Conservation (phyloP, 1,284 basidiomycete species). For the Cystobasidium pallidum region DNA sequence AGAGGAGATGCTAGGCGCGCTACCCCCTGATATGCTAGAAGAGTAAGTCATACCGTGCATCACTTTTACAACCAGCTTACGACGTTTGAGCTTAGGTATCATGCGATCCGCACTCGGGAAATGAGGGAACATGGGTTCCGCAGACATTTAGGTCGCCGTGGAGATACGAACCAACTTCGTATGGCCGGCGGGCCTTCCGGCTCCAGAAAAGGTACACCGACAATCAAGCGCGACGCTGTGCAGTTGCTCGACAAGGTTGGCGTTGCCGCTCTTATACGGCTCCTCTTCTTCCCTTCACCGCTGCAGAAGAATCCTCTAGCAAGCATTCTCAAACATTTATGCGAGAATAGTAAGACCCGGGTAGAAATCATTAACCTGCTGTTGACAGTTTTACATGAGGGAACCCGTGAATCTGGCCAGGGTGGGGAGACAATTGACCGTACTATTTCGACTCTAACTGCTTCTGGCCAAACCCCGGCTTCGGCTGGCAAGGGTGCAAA, state of each 20-base stretch:
- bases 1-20: constrained; percentile 69
- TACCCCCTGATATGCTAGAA: constrained; percentile 80
- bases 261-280: constrained; percentile 83
- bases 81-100: constrained; percentile 30
- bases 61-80: not conserved
- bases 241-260: constrained; percentile 90
- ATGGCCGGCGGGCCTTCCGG: not conserved
- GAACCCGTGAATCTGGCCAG: constrained; percentile 84
- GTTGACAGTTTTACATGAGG: constrained; percentile 89
- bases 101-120: constrained; percentile 41
- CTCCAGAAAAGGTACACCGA: constrained; percentile 58
- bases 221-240: constrained; percentile 69
- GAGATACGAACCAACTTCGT: not conserved
- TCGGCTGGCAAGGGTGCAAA: constrained; percentile 61
- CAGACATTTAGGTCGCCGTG: not conserved
- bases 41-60: constrained; percentile 57
- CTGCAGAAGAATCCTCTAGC: constrained; percentile 82
- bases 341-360: constrained; percentile 90
- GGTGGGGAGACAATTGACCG: constrained; percentile 68
- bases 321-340: constrained; percentile 90
- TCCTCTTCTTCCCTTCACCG: constrained; percentile 95
- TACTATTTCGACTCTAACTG: constrained; percentile 89
- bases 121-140: constrained; percentile 31
- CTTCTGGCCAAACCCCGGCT: constrained; percentile 59
- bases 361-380: constrained; percentile 91